Base-by-base conservation (phyloP, 2,329 filamentous ascomycete genomes). In the Zarea fungicola region DNA sequence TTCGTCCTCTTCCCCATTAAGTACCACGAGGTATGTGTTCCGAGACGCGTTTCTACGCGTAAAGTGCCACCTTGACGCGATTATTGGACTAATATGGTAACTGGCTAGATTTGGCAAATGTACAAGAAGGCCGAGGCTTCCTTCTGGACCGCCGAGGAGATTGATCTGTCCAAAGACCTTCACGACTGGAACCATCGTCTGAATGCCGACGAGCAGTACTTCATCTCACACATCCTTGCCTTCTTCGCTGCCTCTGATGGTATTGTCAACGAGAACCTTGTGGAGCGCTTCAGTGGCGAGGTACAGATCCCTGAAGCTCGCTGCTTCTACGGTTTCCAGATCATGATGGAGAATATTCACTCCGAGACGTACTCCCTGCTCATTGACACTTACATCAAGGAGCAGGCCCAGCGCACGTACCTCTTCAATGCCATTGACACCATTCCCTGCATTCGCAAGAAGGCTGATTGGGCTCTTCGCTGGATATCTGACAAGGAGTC, bases 301-400 rank as follows among this genome's bases (percentile, higher is more conserved):
- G 92, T 99, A 25, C 93, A 99, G 75, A 84, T 97, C 51, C 92
- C 93, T 10, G 93, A 99, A 75, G 93, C 93, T 56, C 90, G 93
- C 63, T 99, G 93, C 84, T 99, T 99, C 81, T 99, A 99, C 71
- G 93, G 93, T 56, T 99, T 99, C 82, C 93, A 99, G 77, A 97
- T 97, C 77, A 99, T 99, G 93, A 97, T 99, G 89, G 93, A 99
- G 80, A 99, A 99, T 76, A 96, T 99, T 64, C 93, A 99, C 81
- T 96, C 93, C 14, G 93, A 99, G 77, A 99, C 93, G 48, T 99
- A 99, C 81, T 97, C 92, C 18, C 85, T 99, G 29, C 84, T 99
- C 66, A 99, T 99, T 68, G 93, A 99, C 70, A 96, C 92, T 55
- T 99, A 99, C 73, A 95, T 99, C 75, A 96, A 95, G 80, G 93